Evolutionary conservation across 1,139 yeast species (phyloP), one percentile per base, ranked within the genome.

Genomic region (Kurtzmaniella quercitrusa): DNA sequence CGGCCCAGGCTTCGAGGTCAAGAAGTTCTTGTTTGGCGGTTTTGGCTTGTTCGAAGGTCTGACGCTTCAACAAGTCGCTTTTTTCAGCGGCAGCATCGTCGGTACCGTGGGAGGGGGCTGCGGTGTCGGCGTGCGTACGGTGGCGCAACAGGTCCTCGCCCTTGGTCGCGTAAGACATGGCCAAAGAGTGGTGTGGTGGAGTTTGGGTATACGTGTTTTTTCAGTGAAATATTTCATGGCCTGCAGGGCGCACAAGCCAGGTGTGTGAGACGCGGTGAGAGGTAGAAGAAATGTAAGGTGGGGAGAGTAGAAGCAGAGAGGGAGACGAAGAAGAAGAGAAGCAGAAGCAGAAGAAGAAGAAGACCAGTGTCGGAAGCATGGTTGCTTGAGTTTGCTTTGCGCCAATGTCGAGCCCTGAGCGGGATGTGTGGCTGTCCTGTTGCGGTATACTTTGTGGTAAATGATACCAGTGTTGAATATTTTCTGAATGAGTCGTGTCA

Each of bases 1-100:
- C 75, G 43, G 69, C 56, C 51, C 68, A 62, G 23, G 62, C 47
- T 51, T 70, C 76, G 41, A 68, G 56, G 41, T 57, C 55, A 36
- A 51, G 47, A 41, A 68, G 59, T 3, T 73, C 65, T 23, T 58
- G 59, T 40, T 55, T 54, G 37, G 63, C 65, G 44, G 68, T 69
- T 48, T 62, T 55, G 25, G 62, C 50, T 40, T 67, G 68, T 37
- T 65, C 60, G 44, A 57, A 60, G 46, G 58, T 55, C 18, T 61
- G 58, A 46, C 64, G 54, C 47, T 68, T 68, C 23, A 50, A 49
- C 14, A 45, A 44, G 24, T 43, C 41, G 21, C 21, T 39, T 24
- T 47, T 49, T 10, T 56, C 65, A 15, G 51, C 56, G 23, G 59
- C 57, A 19, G 40, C 46, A n/a, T 27, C 31, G 33, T 47, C 51